Conservation (phyloP, 108 stramenopile genomes). For the Cyclotella cryptica region DNA sequence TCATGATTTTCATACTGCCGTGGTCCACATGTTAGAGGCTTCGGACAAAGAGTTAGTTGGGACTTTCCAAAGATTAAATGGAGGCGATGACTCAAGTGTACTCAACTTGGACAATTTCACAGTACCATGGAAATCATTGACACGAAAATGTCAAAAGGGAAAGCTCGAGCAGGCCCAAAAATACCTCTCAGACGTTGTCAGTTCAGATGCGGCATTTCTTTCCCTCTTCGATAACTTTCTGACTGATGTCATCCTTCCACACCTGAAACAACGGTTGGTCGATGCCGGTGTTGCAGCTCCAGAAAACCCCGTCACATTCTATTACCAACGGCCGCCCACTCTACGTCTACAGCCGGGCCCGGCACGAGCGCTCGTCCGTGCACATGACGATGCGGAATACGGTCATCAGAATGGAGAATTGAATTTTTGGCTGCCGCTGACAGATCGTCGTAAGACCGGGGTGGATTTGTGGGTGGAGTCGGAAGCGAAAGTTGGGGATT, state of each 20-base stretch:
- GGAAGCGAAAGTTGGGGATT: constrained; percentile 61
- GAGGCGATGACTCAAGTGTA: neutral
- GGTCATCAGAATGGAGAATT: constrained; percentile 92
- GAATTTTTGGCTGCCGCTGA: constrained; percentile 92
- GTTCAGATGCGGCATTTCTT: constrained; percentile 65
- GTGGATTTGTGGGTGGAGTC: constrained; percentile 85
- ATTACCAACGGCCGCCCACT: constrained; percentile 89
- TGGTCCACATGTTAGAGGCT: constrained; percentile 52
- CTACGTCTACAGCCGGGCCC: constrained; percentile 91
- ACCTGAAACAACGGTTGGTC: constrained; percentile 66
- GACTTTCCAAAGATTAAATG: constrained; percentile 27
- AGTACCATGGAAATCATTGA: constrained; percentile 67
- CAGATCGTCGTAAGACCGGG: constrained; percentile 62
- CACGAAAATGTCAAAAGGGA: constrained; percentile 70
- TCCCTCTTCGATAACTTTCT: constrained; percentile 79
- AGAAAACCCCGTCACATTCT: constrained; percentile 63
- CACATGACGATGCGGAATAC: constrained; percentile 88
- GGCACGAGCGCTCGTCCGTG: constrained; percentile 69
- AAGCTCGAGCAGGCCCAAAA: constrained; percentile 73
- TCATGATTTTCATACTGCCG: constrained; percentile 62
- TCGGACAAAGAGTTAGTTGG: constrained; percentile 73
- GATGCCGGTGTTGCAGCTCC: constrained; percentile 19
- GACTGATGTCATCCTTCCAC: constrained; percentile 64
- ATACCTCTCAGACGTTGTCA: constrained; percentile 75
- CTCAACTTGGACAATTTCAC: constrained; percentile 72